Conservation (phyloP, 2,329 filamentous ascomycete species). For the Pseudocercospora crystallina region DNA sequence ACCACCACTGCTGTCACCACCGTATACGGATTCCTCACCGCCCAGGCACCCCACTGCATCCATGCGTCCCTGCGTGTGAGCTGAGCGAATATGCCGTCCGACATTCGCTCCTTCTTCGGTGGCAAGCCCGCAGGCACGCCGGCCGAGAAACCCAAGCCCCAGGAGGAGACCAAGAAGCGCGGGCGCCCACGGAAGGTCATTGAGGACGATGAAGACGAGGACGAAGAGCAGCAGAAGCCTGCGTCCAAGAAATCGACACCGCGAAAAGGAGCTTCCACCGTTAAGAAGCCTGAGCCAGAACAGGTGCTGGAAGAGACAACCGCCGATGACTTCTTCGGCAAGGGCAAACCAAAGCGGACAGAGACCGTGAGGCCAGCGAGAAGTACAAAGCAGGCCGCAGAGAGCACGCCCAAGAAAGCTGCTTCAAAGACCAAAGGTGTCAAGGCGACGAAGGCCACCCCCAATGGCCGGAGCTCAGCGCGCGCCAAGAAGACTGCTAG, state of each 20-base stretch:
- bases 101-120: conserved; percentile 90
- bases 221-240: conserved; percentile 16
- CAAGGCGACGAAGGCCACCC: conserved; percentile 36
- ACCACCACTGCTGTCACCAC: not conserved
- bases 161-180: conserved; percentile 46
- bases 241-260: conserved; percentile 30
- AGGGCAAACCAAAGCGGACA: conserved; percentile 54
- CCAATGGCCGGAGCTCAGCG: conserved; percentile 38
- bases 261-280: conserved; percentile 56
- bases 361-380: conserved; percentile 34
- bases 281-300: conserved; percentile 43
- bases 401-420: conserved; percentile 41
- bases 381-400: conserved; percentile 16
- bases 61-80: too few relatives aligned
- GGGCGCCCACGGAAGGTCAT: conserved; percentile 64
- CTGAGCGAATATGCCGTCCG: conserved; percentile 64
- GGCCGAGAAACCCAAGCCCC: conserved; percentile 31
- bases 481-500: conserved; percentile 45
- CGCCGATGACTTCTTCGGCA: conserved; percentile 63
- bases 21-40: not conserved
- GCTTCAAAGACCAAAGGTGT: conserved; percentile 32
- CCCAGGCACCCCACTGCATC: not conserved
- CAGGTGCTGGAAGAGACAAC: conserved; percentile 53
- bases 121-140: conserved; percentile 65
- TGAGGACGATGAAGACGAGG: conserved; percentile 73